Percentiles rank a stretch among this genome's conserved stretches.
Conservation (phyloP, 1,139 yeast species). For the Saccharomyces hybrid region DNA sequence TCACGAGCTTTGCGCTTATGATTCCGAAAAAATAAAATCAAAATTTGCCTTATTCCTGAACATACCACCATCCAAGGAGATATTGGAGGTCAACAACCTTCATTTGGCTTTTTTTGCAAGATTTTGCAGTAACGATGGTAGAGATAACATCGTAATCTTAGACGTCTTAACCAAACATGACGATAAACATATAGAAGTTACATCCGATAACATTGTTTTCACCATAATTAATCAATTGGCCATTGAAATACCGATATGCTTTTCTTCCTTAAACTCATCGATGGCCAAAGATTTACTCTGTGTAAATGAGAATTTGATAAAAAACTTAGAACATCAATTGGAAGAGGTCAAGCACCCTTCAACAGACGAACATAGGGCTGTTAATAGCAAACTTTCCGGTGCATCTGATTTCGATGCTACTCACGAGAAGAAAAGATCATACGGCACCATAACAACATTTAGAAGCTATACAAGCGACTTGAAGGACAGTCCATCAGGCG, state of each 20-base stretch:
- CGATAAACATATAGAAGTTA: conserved; percentile 5
- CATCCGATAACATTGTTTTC: conserved; percentile 12
- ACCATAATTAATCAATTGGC: conserved; percentile 14
- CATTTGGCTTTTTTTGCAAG: conserved; percentile 44
- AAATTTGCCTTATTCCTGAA: conserved; percentile 64
- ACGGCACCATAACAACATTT: conserved; percentile 29
- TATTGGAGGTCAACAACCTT: conserved; percentile 36
- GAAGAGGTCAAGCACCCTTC: neutral
- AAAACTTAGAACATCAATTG: conserved; percentile 5
- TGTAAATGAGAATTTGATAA: conserved; percentile 7
- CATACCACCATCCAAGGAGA: conserved; percentile 33
- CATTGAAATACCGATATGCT: conserved; percentile 8
- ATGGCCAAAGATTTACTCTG: conserved; percentile 6
- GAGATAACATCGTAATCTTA: conserved; percentile 19
- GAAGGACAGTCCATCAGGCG: conserved; percentile 8
- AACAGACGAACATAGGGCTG: neutral
- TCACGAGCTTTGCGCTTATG: conserved; percentile 58
- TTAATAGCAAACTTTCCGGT: neutral
- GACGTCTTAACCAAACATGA: conserved; percentile 13
- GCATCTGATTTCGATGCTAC: conserved; percentile 5
- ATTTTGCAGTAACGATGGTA: conserved; percentile 28
- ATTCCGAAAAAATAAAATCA: conserved; percentile 51
- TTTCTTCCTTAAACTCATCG: conserved; percentile 16
- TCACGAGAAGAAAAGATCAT: conserved; percentile 21
- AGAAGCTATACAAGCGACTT: conserved; percentile 27